Conservation (phyloP, 1,284 basidiomycete genomes). For the Agroathelia rolfsii region DNA sequence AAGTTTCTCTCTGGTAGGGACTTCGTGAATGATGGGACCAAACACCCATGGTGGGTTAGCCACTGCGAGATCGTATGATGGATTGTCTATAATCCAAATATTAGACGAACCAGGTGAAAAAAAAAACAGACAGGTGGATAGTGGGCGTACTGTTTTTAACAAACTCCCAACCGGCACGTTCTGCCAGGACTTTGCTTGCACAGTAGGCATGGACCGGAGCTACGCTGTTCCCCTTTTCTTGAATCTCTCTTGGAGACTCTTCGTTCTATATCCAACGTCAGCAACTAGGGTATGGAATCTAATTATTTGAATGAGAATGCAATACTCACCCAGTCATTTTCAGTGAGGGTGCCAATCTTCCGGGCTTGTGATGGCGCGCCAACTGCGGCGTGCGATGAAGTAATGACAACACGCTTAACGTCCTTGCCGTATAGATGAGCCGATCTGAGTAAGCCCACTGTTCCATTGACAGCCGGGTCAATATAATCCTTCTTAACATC, state of each 20-base stretch:
- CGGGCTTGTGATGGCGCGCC: no score
- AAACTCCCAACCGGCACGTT: no score
- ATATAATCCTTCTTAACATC: conserved; percentile 22
- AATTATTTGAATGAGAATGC: no score
- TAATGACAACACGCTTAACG: conserved; percentile 63
- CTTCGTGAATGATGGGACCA: conserved; percentile 43
- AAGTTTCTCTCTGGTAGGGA: conserved; percentile 31
- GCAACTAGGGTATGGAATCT: no score
- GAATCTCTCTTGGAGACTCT: conserved; percentile 38
- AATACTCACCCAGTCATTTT: conserved; percentile 58
- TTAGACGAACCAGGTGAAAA: no score
- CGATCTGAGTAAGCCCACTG: conserved; percentile 29
- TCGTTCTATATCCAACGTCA: no score
- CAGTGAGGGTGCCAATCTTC: no score
- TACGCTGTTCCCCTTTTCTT: conserved; percentile 42
- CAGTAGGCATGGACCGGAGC: conserved; percentile 35
- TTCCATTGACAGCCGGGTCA: conserved; percentile 32
- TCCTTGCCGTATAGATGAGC: conserved; percentile 24
- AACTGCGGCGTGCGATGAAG: conserved; percentile 45
- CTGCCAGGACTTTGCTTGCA: conserved; percentile 63
- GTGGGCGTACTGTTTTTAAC: no score
- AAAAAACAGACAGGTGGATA: no score
- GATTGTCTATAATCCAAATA: no score
- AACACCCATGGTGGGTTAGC: no score
- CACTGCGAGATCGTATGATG: no score